Percentiles rank a stretch among this genome's conserved stretches.
These are phyloP conservation scores for Aspergillus melleus DNA, from an alignment of 2,329 filamentous ascomycete species.

Conservation along the genomic window DNA sequence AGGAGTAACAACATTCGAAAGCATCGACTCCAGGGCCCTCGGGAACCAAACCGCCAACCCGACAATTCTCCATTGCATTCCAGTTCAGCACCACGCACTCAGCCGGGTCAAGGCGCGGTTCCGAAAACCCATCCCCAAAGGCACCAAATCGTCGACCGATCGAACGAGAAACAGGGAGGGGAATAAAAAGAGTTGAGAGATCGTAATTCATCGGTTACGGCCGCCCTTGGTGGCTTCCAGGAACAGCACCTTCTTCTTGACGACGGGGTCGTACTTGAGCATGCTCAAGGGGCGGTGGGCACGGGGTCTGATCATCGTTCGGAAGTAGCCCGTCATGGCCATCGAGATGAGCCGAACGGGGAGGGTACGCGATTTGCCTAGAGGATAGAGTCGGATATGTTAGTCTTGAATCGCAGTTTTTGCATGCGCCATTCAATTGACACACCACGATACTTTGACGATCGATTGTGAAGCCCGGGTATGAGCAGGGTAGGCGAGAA, in stretches of 20 bases:
- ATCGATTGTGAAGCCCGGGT: too few species aligned
- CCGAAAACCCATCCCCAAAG: not conserved
- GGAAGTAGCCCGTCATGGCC: constrained; percentile 98
- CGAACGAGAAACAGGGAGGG: not conserved
- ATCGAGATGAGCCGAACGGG: constrained; percentile 94
- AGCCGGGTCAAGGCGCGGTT: not conserved
- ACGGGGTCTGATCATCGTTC: constrained; percentile 82
- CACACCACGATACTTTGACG: too few species aligned
- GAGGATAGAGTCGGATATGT: constrained; percentile 10
- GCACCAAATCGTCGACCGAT: not conserved
- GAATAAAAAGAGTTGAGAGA: not conserved
- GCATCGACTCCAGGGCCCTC: not conserved
- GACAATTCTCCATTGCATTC: not conserved
- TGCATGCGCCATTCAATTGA: too few species aligned
- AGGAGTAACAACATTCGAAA: constrained; percentile 18
- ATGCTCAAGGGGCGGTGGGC: constrained; percentile 84
- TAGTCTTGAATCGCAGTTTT: not conserved
- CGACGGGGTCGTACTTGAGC: constrained; percentile 98
- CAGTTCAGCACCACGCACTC: not conserved
- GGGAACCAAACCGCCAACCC: not conserved
- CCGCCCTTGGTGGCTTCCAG: constrained; percentile 84
- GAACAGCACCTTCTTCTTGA: constrained; percentile 94
- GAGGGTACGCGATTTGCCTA: constrained; percentile 89
- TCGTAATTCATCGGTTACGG: constrained; percentile 44
- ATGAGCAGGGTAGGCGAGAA: not conserved